Percentiles rank a stretch among this genome's conserved stretches.
Evolutionary conservation across 2,329 filamentous ascomycete genomes (phyloP).

Genomic region (Xenosphaeropsis pyriputrescens): DNA sequence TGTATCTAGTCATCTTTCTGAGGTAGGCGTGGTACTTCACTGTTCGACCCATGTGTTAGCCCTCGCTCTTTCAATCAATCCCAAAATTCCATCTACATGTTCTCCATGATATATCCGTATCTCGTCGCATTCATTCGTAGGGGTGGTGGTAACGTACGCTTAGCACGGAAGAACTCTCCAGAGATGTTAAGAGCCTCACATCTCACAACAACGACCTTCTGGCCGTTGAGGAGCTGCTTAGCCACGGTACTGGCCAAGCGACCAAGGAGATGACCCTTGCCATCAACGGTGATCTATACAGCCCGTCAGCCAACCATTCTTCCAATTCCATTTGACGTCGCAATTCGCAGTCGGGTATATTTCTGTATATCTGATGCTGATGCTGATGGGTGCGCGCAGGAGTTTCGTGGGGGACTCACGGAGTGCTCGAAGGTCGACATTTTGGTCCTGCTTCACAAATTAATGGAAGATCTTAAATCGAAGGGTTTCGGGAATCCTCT

Average conservation of each 20-base stretch:
- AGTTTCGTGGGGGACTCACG: slow-evolving; percentile 35
- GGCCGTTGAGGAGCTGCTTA: slow-evolving; percentile 97
- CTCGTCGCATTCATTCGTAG: not conserved
- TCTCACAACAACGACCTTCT: slow-evolving; percentile 99
- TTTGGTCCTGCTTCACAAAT: slow-evolving; percentile 23
- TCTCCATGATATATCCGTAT: not conserved
- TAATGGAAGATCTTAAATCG: slow-evolving; percentile 19
- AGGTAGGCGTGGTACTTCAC: slow-evolving; percentile 99
- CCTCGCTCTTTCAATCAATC: slow-evolving; percentile 5
- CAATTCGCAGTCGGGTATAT: no score
- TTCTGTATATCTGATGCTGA: not conserved
- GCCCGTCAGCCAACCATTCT: slow-evolving; percentile 18
- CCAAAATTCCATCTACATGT: not conserved
- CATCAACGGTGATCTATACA: slow-evolving; percentile 91
- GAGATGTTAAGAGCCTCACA: slow-evolving; percentile 99
- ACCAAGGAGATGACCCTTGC: slow-evolving; percentile 99
- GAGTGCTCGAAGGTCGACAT: slow-evolving; percentile 59
- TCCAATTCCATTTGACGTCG: slow-evolving; percentile 2
- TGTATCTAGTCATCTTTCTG: slow-evolving; percentile 99
- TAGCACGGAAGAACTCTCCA: slow-evolving; percentile 99
- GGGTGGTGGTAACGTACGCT: slow-evolving; percentile 62
- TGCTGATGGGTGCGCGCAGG: not conserved
- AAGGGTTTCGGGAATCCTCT: slow-evolving; percentile 16
- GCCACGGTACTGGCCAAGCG: slow-evolving; percentile 95
- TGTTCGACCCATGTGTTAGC: slow-evolving; percentile 41